phyloP scores from a whole-genome alignment of 2,329 filamentous ascomycete species.

The Celoporthe dispersa region DNA sequence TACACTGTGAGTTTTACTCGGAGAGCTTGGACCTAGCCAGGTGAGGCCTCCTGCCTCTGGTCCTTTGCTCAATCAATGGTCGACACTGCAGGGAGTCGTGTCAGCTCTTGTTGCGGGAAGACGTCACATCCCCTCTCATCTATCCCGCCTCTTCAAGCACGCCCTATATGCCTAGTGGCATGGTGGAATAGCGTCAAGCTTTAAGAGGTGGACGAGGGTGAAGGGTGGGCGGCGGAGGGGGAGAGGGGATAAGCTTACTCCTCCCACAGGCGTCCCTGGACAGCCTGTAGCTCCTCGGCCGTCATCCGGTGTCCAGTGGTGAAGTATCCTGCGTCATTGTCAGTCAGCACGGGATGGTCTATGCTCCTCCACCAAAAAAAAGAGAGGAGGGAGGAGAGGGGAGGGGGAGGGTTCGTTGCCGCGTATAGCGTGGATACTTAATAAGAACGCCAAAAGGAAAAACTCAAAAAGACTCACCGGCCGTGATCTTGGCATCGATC shows the following conservation, averaged over 20 bases:
- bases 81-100: constrained; percentile 31
- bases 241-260: constrained; percentile 56
- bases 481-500: constrained; percentile 97
- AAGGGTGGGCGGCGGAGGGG: constrained; percentile 15
- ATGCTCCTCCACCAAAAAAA: not conserved
- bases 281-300: constrained; percentile 80
- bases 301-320: constrained; percentile 91
- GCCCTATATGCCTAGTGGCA: not conserved
- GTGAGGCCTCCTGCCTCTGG: not conserved
- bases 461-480: constrained; percentile 61
- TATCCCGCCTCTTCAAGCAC: not conserved
- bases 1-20: not conserved
- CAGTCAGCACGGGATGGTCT: constrained; percentile 16
- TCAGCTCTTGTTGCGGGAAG: constrained; percentile 34
- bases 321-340: constrained; percentile 62
- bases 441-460: not conserved
- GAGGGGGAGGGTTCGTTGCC: not conserved
- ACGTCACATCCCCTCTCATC: constrained; percentile 25
- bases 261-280: constrained; percentile 91
- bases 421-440: not conserved
- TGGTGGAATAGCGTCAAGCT: constrained; percentile 10
- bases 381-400: not conserved
- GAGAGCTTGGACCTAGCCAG: constrained; percentile 1
- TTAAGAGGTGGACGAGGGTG: constrained; percentile 33
- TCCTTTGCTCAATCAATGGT: constrained; percentile 27